Evolutionary conservation across 768 basidiomycete species (phyloP).

Genomic region (Daedaleopsis nitida): DNA sequence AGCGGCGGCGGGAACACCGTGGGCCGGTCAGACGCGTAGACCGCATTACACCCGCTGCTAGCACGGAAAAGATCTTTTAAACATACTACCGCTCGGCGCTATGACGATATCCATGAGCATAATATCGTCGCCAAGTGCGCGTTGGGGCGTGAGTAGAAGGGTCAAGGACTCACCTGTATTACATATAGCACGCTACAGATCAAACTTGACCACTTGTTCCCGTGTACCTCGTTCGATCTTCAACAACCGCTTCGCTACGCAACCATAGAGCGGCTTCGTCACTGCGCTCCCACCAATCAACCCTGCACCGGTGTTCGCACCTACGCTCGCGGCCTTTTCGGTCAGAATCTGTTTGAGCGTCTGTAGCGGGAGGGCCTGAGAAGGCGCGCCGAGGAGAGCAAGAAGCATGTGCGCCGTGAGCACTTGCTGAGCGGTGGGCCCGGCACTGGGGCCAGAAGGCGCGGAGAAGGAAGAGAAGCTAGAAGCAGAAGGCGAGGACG

Average conservation of each 20-base stretch:
- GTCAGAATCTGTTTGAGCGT: conserved; percentile 61
- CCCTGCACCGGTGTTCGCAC: conserved; percentile 21
- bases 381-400: conserved; percentile 54
- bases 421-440: conserved; percentile 67
- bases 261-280: conserved; percentile 69
- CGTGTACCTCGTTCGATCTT: conserved; percentile 76
- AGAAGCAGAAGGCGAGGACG: conserved; percentile 59
- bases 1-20: too few relatives aligned
- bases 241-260: conserved; percentile 79
- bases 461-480: conserved; percentile 49
- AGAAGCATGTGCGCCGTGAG: conserved; percentile 69
- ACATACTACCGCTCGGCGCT: too few relatives aligned
- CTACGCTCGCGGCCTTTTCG: conserved; percentile 40
- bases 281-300: conserved; percentile 44
- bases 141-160: too few relatives aligned
- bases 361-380: conserved; percentile 60
- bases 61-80: too few relatives aligned
- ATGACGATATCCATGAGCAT: too few relatives aligned
- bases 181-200: conserved; percentile 38
- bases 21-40: too few relatives aligned
- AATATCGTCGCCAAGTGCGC: background rate
- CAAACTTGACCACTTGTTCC: conserved; percentile 77
- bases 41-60: too few relatives aligned
- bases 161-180: background rate
- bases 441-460: conserved; percentile 21